Evolutionary conservation across 2,329 filamentous ascomycete genomes (phyloP), one percentile per base, ranked within the genome.

Genomic region (Aureobasidium mangrovei): DNA sequence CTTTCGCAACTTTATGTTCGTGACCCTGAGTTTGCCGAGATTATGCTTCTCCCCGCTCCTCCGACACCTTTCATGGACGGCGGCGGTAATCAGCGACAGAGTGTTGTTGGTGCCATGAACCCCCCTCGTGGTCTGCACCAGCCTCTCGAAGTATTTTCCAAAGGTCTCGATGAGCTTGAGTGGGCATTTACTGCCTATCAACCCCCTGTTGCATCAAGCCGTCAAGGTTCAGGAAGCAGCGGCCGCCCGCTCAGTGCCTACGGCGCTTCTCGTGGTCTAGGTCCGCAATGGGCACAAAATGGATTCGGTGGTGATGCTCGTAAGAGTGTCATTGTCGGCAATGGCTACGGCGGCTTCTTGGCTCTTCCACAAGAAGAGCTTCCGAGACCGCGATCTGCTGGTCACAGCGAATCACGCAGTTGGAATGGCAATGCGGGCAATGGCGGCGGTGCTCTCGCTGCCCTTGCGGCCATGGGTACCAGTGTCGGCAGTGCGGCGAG

Each of bases 1-100:
- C 77, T 97, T 7, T 78, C 78, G 35, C 80, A 84, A 26, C 79
- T 97, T 6, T 96, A 94, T 66, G 91, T 96, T 18, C 85, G 88
- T 48, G 90, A 96, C 63, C 81, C 85, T 28, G 77, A 81, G 47
- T 95, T 97, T 66, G 84, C 90, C 2, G 88, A 95, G 61, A 78
- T 84, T 8, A 80, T 96, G 4, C 77, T 90, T 10, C 76, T 91
- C 5, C 80, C 83, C 1, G 86, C 85, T 1, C 85, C 87, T 2
- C 74, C 74, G 1, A 73, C 76, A 5, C 69, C 76, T 1, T 81
- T 79, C 57, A 75, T 74, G 26, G 60, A 56, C 9, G 70, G 54
- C 4, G 42, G 52, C 43, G 41, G 42, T n/a, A 43, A 38, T 18
- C 40, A 47, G 24, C 47, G 55, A 3, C 36, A 49, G 5, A 52